phyloP scores from a whole-genome alignment of 2,329 filamentous ascomycete genomes.

The Colletotrichum acutatum region DNA sequence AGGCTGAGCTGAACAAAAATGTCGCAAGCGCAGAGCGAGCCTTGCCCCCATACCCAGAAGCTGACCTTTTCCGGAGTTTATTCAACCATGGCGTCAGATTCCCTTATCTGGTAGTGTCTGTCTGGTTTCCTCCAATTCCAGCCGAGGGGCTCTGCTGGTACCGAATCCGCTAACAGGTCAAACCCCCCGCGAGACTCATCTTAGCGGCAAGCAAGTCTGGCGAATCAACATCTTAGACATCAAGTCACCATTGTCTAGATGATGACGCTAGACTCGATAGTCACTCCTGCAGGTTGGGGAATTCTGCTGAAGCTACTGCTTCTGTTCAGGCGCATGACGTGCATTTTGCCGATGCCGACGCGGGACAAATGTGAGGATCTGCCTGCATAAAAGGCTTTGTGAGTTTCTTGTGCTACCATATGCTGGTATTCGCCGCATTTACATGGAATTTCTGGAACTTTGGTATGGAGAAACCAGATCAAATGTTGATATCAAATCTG shows the following conservation, averaged over 20 bases:
- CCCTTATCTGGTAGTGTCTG: neutral
- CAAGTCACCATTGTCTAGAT: neutral
- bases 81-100: conserved; percentile 2
- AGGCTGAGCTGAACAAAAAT: neutral
- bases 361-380: neutral
- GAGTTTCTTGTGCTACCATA: neutral
- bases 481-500: too few species aligned
- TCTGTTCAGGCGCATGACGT: neutral
- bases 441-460: neutral
- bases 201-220: neutral
- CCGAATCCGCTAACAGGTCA: neutral
- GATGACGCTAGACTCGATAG: neutral
- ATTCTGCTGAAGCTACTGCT: neutral
- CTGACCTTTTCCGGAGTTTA: neutral
- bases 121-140: neutral
- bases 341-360: neutral
- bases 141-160: too few species aligned
- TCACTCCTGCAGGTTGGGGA: neutral
- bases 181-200: neutral
- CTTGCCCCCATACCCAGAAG: too few species aligned
- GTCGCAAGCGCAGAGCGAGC: neutral
- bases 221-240: neutral
- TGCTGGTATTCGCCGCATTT: neutral
- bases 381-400: neutral
- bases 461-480: neutral